Evolutionary conservation across 2,329 filamentous ascomycete genomes (phyloP), one percentile per base, ranked within the genome.

Genomic region (Elsinoe arachidis): DNA sequence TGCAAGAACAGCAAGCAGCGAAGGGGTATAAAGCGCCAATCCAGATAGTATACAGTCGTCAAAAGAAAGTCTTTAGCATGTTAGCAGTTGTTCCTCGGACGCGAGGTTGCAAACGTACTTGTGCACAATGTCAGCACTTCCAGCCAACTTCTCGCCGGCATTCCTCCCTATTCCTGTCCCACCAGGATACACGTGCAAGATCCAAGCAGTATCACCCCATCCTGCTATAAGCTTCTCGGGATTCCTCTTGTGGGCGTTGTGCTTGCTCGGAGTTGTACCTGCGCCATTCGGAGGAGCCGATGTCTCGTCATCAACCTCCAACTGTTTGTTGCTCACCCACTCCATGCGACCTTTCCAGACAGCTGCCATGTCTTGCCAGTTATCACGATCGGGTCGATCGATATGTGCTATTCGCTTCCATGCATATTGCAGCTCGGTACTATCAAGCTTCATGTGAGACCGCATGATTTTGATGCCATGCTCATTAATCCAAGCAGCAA

Each of bases 401-500:
- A 95, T 86, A 68, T 97, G 92, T 21, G 89, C 91, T 61, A 99
- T 89, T 9, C 92, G 82, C 71, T 93, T 95, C 95, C 95, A 99
- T 2, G 91, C 89, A 62, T 87, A 85, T 14, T 96, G 91, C 1
- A 80, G 75, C 66, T 95, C 87, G 11, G 80, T 79, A 61, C 78
- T 84, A 5, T 95, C 89, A 4, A 96, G 78, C 63, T 91, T 83
- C 17, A 95, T 68, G 68, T 93, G 89, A 3, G 90, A 90, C 37
- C 93, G 83, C 91, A 97, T 97, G 60, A 99, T 93, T 70, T 96
- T 96, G 69, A 97, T 95, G 3, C 93, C 93, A 66, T 95, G 87
- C 71, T 99, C 93, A 66, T 97, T 99, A 39, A 95, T 80, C 93
- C 93, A 99, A 0, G 85, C 88, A 1, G 96, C 87, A 67, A 91